These are phyloP conservation scores for Balakata baccata DNA, from an alignment of 345 rosid genomes.

Conservation along the genomic window DNA sequence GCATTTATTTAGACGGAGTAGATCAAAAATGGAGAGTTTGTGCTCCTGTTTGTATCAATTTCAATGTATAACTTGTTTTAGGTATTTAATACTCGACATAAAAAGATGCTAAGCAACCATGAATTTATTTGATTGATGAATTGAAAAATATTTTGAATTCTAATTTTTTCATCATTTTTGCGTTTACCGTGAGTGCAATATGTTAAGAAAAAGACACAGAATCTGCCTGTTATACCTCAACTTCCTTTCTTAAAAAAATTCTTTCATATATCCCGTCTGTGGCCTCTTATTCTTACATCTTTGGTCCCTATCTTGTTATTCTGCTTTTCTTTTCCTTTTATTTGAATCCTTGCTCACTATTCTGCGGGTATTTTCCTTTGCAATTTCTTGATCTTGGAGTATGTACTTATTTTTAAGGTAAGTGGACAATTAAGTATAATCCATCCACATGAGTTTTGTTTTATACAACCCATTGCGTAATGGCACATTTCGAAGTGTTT, in stretches of 20 bases:
- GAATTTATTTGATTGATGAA: too few relatives aligned
- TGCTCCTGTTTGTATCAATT: too few relatives aligned
- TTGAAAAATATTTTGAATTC: too few relatives aligned
- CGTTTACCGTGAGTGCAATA: too few relatives aligned
- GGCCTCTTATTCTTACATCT: not conserved
- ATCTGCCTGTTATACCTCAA: not conserved
- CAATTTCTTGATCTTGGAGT: conserved; percentile 17
- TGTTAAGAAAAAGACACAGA: conserved; percentile 4
- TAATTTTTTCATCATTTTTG: too few relatives aligned
- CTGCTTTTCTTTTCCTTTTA: too few relatives aligned
- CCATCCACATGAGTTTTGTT: conserved; percentile 7
- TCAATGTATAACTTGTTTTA: not conserved
- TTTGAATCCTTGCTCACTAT: not conserved
- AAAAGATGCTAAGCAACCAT: too few relatives aligned
- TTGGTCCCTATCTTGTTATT: not conserved
- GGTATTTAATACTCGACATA: conserved; percentile 20
- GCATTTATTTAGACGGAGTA: conserved; percentile 20
- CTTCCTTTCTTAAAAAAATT: conserved; percentile 5
- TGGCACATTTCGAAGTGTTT: conserved; percentile 7
- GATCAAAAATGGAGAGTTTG: not conserved
- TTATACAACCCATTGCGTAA: conserved; percentile 17
- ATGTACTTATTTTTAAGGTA: too few relatives aligned
- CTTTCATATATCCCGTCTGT: conserved; percentile 20
- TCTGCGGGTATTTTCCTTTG: not conserved
- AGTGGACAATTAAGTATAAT: too few relatives aligned